Evolutionary conservation across 805 yeast genomes (phyloP).

Genomic region (Candida stauntonica): DNA sequence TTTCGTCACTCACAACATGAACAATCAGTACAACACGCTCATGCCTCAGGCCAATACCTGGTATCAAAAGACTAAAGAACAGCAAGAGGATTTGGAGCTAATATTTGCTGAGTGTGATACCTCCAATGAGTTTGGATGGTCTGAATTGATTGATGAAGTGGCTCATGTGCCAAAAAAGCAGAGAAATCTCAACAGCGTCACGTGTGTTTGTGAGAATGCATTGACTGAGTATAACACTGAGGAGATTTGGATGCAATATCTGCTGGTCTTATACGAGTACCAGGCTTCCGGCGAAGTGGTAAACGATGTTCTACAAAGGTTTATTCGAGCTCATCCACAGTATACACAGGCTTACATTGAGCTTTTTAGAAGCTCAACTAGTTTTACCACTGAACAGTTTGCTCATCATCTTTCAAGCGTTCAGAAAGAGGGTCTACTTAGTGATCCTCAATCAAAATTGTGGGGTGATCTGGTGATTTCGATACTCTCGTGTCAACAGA

Average conservation of each 20-base stretch:
- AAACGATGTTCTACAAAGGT: slow-evolving; percentile 1
- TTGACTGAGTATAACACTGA: slow-evolving; percentile 4
- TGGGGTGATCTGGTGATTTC: slow-evolving; percentile 34
- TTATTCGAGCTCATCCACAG: slow-evolving; percentile 12
- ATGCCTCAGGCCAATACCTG: slow-evolving; percentile 36
- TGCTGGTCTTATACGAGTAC: slow-evolving; percentile 10
- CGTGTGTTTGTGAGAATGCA: slow-evolving; percentile 17
- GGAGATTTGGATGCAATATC: slow-evolving; percentile 13
- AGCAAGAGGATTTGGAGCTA: slow-evolving; percentile 31
- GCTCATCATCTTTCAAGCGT: neutral
- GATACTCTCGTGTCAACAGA: slow-evolving; percentile 18
- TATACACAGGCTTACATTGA: slow-evolving; percentile 14
- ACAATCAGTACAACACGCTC: slow-evolving; percentile 30
- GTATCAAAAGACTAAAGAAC: slow-evolving; percentile 29
- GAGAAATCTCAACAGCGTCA: slow-evolving; percentile 2
- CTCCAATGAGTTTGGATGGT: no score
- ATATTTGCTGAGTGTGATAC: slow-evolving; percentile 28
- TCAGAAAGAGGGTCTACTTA: slow-evolving; percentile 1
- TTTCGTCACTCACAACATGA: slow-evolving; percentile 33
- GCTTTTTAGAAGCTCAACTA: slow-evolving; percentile 8
- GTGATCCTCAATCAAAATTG: slow-evolving; percentile 20
- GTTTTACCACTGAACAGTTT: neutral
- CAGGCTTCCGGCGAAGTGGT: neutral
- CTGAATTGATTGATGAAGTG: no score
- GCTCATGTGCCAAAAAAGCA: slow-evolving; percentile 11